Conservation (phyloP, 2,329 filamentous ascomycete genomes). For the Pyrenochaeta sp. region DNA sequence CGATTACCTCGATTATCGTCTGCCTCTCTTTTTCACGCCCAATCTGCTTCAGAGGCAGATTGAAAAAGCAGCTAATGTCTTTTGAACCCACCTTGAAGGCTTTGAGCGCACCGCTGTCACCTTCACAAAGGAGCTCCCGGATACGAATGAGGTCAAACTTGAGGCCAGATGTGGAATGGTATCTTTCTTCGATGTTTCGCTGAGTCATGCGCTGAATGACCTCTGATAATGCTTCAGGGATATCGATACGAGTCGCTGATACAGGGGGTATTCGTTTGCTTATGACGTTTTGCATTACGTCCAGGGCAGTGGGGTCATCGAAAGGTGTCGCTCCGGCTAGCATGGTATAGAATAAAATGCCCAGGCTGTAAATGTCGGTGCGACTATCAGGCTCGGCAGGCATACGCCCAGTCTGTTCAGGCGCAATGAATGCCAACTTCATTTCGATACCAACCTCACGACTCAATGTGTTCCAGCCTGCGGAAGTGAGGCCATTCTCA, state of each 20-base stretch:
- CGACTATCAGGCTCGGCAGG: conserved; percentile 85
- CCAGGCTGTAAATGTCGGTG: conserved; percentile 92
- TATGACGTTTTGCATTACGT: conserved; percentile 90
- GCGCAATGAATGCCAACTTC: conserved; percentile 90
- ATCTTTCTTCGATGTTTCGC: conserved; percentile 85
- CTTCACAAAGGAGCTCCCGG: conserved; percentile 75
- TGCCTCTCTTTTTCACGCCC: conserved; percentile 77
- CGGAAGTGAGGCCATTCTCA: conserved; percentile 83
- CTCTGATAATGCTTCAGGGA: conserved; percentile 80
- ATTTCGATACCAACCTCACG: conserved; percentile 85
- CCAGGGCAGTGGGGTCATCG: conserved; percentile 78
- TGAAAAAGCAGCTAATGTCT: conserved; percentile 92
- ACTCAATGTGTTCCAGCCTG: conserved; percentile 84
- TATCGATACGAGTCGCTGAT: conserved; percentile 78
- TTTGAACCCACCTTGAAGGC: conserved; percentile 80
- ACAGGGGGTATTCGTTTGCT: conserved; percentile 79
- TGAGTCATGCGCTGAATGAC: conserved; percentile 93
- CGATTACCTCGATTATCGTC: conserved; percentile 73
- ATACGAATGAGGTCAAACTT: conserved; percentile 81
- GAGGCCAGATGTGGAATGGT: conserved; percentile 86
- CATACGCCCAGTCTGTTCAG: conserved; percentile 93
- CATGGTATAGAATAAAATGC: conserved; percentile 83
- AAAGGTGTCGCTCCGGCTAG: conserved; percentile 78
- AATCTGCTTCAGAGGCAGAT: conserved; percentile 81
- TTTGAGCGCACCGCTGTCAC: conserved; percentile 73